Evolutionary conservation across 345 rosid genomes (phyloP), one percentile per base, ranked within the genome.

Genomic region (Eucalyptus camaldulensis): DNA sequence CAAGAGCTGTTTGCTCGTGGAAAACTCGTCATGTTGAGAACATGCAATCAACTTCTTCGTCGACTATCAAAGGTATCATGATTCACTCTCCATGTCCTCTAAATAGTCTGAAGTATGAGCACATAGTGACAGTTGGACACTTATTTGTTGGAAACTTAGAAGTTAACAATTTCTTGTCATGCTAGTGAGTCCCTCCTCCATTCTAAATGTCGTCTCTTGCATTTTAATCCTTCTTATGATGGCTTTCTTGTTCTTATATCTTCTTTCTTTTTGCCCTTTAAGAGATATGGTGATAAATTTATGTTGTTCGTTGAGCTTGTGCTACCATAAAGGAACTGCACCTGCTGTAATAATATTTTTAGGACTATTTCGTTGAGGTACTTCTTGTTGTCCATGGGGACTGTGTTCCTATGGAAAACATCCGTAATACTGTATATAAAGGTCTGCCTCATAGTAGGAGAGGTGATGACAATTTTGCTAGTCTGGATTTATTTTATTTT

Each of bases 1-100:
- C 98, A 96, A 96, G 99, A 98, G 92, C 97, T 98, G 62, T 98
- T 98, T 95, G 98, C 99, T 88, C 99, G 99, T 60, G 99, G 99
- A 89, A 96, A 98, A 91, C 98, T 98, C 90, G 99, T 98, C 80
- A 98, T 98, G 99, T 92, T 98, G 96, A 96, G 99, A 91, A 98
- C 99, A 25, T 98, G 99, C 92, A 98, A 98, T 93, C 99, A 98
- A 94, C 99, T 98, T 92, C 99, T 98, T 88, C 98, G 99, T 86
- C 97, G 99, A 86, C 96, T 97, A 87, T 97, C 99, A 69, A 98
- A 97, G 99, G 99, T 96, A 92, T 40, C 47, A 10, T 40, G 43
- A 76, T 21, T 40, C 85, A 76, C 47, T 76, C 47, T 21, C 12
- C 27, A 21, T 76, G 85, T 40, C 85, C 85, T 76, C 29, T 11